phyloP scores from a whole-genome alignment of 768 basidiomycete species.

The Russula lepida region DNA sequence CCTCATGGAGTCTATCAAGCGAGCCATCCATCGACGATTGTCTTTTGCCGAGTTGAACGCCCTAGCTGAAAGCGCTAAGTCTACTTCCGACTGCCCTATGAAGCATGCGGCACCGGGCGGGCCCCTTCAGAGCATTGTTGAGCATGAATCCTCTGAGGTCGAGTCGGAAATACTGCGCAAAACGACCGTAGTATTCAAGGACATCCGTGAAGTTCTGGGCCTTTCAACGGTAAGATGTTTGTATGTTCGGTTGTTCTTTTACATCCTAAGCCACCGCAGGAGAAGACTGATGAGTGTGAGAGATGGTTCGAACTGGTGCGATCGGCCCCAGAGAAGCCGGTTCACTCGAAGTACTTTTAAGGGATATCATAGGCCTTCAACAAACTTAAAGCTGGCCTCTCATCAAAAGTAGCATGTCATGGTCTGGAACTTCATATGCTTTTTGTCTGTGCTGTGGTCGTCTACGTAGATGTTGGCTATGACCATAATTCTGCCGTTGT shows the following conservation, averaged over 20 bases:
- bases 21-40: not conserved
- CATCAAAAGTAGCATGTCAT: not conserved
- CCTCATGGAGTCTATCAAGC: constrained; percentile 11
- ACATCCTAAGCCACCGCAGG: not conserved
- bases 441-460: not conserved
- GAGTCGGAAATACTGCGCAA: not conserved
- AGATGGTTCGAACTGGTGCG: constrained; percentile 5
- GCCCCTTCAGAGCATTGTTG: not conserved
- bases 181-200: not conserved
- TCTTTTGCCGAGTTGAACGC: not conserved
- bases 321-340: not conserved
- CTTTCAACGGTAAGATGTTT: constrained; percentile 1
- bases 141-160: not conserved
- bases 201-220: constrained; percentile 9
- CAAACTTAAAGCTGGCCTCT: not conserved
- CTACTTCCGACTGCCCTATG: not conserved
- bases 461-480: not conserved
- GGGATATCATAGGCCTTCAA: not conserved
- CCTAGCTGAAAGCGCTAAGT: not conserved
- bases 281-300: constrained; percentile 1
- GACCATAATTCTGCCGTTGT: not conserved
- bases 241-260: not conserved
- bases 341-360: constrained; percentile 8
- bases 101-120: not conserved
- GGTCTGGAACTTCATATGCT: not conserved